Conservation (phyloP, 306 rosid genomes). For the Fragaria ananassa region DNA sequence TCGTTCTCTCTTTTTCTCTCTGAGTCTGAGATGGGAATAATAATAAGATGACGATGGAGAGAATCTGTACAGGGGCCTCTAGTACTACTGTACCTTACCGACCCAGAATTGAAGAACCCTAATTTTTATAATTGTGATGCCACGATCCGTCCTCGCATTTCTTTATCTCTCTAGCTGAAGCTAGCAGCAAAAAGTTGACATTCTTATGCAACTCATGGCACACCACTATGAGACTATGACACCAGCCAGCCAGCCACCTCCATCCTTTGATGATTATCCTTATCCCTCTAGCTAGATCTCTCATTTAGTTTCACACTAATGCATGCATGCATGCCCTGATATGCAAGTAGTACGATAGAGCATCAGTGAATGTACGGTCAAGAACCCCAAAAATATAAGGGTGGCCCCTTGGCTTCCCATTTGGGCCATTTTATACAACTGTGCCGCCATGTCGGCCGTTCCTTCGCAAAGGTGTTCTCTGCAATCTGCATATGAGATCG, state of each 20-base stretch:
- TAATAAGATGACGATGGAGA: conserved; percentile 2
- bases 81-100: conserved; percentile 15
- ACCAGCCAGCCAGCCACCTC: background rate
- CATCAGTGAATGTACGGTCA: conserved; percentile 21
- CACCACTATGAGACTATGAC: background rate
- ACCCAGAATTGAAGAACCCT: background rate
- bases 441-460: background rate
- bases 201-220: conserved; percentile 30
- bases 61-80: conserved; percentile 35
- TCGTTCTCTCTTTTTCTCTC: background rate
- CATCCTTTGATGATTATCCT: background rate
- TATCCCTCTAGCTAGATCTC: background rate
- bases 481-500: conserved; percentile 3
- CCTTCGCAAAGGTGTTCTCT: background rate
- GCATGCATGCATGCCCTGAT: background rate
- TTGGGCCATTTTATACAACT: conserved; percentile 33
- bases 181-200: conserved; percentile 31
- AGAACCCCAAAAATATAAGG: too few species aligned
- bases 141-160: conserved; percentile 46
- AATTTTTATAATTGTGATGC: conserved; percentile 38
- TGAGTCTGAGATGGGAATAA: background rate
- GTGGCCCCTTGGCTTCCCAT: conserved; percentile 40
- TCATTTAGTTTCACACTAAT: background rate
- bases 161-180: conserved; percentile 6
- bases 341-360: conserved; percentile 10